Percentiles rank a stretch among this genome's conserved stretches.
These are phyloP conservation scores for Aureobasidium leucospermi DNA, from an alignment of 2,329 filamentous ascomycete species.

Conservation along the genomic window DNA sequence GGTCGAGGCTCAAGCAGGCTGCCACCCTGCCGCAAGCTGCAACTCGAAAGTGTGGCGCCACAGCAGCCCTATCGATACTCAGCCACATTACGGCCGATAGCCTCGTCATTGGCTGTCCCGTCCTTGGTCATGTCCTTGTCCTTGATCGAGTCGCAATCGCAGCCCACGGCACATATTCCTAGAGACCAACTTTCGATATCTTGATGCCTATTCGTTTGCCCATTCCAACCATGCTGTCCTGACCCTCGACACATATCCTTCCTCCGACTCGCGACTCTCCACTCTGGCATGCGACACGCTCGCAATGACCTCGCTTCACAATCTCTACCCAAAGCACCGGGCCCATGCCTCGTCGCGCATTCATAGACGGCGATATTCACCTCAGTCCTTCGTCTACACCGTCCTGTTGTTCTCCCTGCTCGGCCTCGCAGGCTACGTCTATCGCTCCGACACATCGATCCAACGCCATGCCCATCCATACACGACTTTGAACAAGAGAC, in stretches of 20 bases:
- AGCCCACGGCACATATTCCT: neutral
- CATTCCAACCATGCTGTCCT: neutral
- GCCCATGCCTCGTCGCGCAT: neutral
- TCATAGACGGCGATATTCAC: neutral
- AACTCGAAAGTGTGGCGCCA: no score
- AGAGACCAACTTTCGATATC: no score
- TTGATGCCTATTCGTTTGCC: neutral
- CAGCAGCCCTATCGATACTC: neutral
- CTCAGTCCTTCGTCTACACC: slow-evolving; percentile 17
- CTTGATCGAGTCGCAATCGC: no score
- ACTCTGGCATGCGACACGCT: neutral
- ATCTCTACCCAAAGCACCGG: neutral
- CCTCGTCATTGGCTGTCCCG: neutral
- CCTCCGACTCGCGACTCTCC: neutral
- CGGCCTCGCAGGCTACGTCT: slow-evolving; percentile 10
- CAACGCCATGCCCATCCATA: neutral
- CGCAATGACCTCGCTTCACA: neutral
- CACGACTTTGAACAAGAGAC: neutral
- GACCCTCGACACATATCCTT: neutral
- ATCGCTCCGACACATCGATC: neutral
- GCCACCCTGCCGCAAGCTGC: no score
- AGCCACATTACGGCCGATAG: neutral
- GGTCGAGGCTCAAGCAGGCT: no score
- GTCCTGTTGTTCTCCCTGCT: slow-evolving; percentile 12
- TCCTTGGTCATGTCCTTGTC: no score